Conservation (phyloP, 768 basidiomycete species). For the Termitomyces sp. region DNA sequence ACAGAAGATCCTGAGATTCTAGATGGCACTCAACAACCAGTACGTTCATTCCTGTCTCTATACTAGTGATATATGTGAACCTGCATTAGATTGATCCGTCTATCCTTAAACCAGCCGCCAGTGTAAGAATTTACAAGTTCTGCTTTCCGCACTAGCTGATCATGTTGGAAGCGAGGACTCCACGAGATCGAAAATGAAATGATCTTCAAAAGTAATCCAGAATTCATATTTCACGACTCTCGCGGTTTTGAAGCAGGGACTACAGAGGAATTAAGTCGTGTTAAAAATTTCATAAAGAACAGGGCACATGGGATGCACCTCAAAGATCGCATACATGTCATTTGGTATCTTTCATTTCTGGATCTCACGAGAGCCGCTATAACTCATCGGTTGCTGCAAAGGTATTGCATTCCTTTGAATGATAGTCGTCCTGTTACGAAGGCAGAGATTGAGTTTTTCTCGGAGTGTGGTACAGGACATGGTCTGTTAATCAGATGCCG, state of each 20-base stretch:
- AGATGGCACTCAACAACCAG: conserved; percentile 18
- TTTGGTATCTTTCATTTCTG: conserved; percentile 8
- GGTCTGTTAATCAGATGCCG: background rate
- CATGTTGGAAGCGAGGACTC: conserved; percentile 7
- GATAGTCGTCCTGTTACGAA: conserved; percentile 11
- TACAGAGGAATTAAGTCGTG: conserved; percentile 3
- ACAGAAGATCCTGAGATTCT: conserved; percentile 28
- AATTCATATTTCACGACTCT: conserved; percentile 15
- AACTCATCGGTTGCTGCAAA: background rate
- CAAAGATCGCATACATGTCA: conserved; percentile 16
- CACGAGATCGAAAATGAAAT: conserved; percentile 15
- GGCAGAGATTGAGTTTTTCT: conserved; percentile 13
- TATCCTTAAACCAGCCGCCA: background rate
- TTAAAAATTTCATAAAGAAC: conserved; percentile 9
- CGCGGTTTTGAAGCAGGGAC: conserved; percentile 18
- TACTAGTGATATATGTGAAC: background rate
- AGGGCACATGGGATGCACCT: conserved; percentile 3
- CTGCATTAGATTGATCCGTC: background rate
- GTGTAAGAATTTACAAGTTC: background rate
- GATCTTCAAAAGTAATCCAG: conserved; percentile 11
- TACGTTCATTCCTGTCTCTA: conserved; percentile 10
- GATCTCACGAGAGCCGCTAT: background rate
- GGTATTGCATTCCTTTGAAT: conserved; percentile 17
- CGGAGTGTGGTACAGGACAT: conserved; percentile 14
- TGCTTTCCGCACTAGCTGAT: background rate